Base-by-base conservation (phyloP, 2,329 filamentous ascomycete genomes). In the Celoporthe dispersa region DNA sequence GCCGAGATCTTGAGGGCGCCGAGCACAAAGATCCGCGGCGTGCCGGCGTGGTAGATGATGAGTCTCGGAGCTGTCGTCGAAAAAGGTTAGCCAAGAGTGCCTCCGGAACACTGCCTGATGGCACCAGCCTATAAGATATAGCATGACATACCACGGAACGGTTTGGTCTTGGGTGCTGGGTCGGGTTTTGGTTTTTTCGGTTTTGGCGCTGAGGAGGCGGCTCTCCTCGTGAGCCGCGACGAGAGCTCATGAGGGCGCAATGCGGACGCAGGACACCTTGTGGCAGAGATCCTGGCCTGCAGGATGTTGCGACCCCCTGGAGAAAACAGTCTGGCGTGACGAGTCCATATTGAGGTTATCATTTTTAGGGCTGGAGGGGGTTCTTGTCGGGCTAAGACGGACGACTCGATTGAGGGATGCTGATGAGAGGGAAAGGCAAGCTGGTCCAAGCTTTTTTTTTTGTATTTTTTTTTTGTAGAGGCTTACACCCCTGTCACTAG, bases 31-130 rank as follows among this genome's bases (percentile, higher is more conserved):
- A 87, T 91, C 70, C 88, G 86, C 11, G 85, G 85, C 0, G 88
- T 91, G 66, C 93, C 92, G 67, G 90, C 90, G 80, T 94, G 91
- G 79, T 93, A 97, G 72, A 97, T 87, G 74, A 94, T 85, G 37
- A 94, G 77, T 8, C 68, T 66, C 14, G 55, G 37, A 8, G 19
- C 82, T 57, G 31, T 22, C 6, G 14, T 28, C n/a, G n/a, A 8
- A 64, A 25, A 31, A 57, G 11, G 67, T 68, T 28, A 35, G 41
- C 22, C 35, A 8, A 14, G 16, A 12, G 53, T 3, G 33, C 25
- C 3, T 3, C 12, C 19, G 59, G n/a, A 22, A 8, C 19, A 1
- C 35, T 61, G 14, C 6, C 0, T 28, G 2, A 2, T 9, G n/a
- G 8, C 33, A 61, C 11, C 33, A 37, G 16, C 8, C 9, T 39